Conservation (phyloP, 139 green algal genomes). For the Chlorella sp. region DNA sequence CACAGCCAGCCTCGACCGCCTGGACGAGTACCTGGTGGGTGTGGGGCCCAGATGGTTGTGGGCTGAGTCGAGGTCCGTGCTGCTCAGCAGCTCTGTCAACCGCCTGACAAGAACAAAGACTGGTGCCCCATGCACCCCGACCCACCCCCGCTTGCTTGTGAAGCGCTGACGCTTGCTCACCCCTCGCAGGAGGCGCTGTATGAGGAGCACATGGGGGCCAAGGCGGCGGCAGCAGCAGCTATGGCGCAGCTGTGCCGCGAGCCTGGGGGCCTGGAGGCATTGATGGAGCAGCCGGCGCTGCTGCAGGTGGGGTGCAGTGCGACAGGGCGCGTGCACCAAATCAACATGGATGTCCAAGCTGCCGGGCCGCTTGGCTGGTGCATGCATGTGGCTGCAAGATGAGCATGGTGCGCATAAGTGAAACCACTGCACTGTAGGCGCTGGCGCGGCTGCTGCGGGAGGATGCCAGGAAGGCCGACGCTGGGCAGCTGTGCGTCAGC, state of each 20-base stretch:
- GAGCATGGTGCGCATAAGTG: too few species aligned
- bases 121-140: too few species aligned
- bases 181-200: slow-evolving; percentile 77
- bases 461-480: slow-evolving; percentile 80
- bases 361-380: too few species aligned
- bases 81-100: too few species aligned
- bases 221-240: slow-evolving; percentile 67
- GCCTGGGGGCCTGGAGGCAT: slow-evolving; percentile 62
- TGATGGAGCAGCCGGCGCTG: slow-evolving; percentile 79
- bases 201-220: slow-evolving; percentile 76
- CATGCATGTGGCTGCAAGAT: too few species aligned
- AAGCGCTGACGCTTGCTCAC: too few species aligned
- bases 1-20: slow-evolving; percentile 50
- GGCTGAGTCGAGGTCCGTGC: too few species aligned
- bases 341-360: too few species aligned
- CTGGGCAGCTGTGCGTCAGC: slow-evolving; percentile 72
- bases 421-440: slow-evolving; percentile 48
- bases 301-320: slow-evolving; percentile 44
- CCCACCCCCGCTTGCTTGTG: too few species aligned
- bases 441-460: slow-evolving; percentile 83
- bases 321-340: too few species aligned
- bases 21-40: slow-evolving; percentile 78
- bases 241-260: slow-evolving; percentile 75
- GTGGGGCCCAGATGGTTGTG: too few species aligned
- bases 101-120: too few species aligned